phyloP scores from a whole-genome alignment of 805 yeast species.

The Saccharomycopsis lassenensis region DNA sequence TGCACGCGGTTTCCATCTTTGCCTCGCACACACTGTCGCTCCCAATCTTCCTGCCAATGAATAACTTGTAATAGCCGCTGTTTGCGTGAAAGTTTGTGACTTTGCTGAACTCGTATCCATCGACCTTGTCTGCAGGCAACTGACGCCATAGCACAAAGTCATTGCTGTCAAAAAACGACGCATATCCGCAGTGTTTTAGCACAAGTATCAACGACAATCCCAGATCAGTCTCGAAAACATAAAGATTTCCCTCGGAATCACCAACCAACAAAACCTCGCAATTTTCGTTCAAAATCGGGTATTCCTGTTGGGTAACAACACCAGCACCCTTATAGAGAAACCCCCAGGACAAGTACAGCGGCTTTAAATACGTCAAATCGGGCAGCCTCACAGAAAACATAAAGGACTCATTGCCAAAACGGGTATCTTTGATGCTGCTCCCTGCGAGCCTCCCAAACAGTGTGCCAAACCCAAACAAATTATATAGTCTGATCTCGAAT shows the following conservation, averaged over 20 bases:
- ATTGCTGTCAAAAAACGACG: neutral
- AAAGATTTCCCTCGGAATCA: slow-evolving; percentile 8
- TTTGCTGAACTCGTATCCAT: neutral
- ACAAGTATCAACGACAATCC: slow-evolving; percentile 3
- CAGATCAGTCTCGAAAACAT: slow-evolving; percentile 6
- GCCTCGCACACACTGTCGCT: neutral
- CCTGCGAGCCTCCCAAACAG: neutral
- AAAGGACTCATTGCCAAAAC: slow-evolving; percentile 1
- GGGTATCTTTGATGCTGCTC: neutral
- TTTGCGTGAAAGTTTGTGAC: neutral
- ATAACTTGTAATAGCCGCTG: neutral
- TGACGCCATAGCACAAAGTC: no score
- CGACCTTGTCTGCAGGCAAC: neutral
- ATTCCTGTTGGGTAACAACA: slow-evolving; percentile 1
- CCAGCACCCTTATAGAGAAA: neutral
- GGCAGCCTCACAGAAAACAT: neutral
- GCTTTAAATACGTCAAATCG: no score
- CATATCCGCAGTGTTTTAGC: neutral
- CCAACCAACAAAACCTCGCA: slow-evolving; percentile 12
- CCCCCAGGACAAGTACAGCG: no score
- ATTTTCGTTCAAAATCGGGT: slow-evolving; percentile 3
- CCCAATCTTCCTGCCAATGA: neutral
- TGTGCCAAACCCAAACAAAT: slow-evolving; percentile 10
- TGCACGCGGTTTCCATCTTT: neutral
- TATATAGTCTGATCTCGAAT: slow-evolving; percentile 2